Base-by-base conservation (phyloP, 352 stramenopile species). In the Phytopythium cucurbitacearum region DNA sequence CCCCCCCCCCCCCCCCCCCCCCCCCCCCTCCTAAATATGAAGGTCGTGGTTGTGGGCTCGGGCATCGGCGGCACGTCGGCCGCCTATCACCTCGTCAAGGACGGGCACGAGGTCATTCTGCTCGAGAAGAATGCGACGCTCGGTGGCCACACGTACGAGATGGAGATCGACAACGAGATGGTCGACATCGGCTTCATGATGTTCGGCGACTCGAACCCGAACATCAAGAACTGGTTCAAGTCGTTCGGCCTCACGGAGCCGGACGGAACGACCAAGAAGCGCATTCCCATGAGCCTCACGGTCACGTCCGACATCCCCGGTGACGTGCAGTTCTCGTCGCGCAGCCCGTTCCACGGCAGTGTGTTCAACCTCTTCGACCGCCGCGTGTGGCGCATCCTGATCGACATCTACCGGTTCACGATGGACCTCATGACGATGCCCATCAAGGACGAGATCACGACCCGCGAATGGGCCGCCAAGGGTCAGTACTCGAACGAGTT, bases 171-270 rank as follows among this genome's bases (percentile, higher is more conserved):
- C 67, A 66, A 71, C 57, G 81, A 94, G 60, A 73, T 78, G 50
- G 84, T 94, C 12, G 84, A 94, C 62, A 78, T 94, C 39, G 84
- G 84, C 61, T 94, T 94, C 67, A 94, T 94, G 84, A 94, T 94
- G 84, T 94, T 89, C 49, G 84, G 84, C 28, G 84, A 94, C 63
- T 94, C 84, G 64, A 94, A 94, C 71, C 84, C 84, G 47, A 94
- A 94, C 74, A 94, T 94, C 60, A 94, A 94, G 69, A 77, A 85
- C 51, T 94, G 84, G 84, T 94, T 94, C 66, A 85, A 90, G 69
- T 82, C 73, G 42, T 81, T 94, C 37, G 84, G 84, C 46, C 69
- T 94, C 62, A 94, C 84, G 33, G 64, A 94, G 57, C 76, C 83
- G n/a, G 68, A 94, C 53, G 84, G 84, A 46, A 92, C 84, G 52